Conservation (phyloP, 2,329 filamentous ascomycete genomes). For the Colletotrichum falcatum region DNA sequence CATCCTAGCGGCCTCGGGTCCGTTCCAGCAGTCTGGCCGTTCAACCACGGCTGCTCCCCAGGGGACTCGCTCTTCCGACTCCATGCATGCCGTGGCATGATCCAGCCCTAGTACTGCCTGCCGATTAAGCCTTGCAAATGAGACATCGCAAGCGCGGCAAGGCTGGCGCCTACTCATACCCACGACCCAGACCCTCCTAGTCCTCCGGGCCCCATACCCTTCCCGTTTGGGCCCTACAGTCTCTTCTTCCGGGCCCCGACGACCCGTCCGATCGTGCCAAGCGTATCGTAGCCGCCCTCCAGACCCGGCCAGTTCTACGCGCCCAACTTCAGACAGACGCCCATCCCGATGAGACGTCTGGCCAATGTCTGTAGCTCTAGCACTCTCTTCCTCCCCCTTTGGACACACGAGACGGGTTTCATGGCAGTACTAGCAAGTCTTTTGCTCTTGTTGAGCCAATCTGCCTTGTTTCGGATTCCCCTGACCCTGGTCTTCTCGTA, state of each 20-base stretch:
- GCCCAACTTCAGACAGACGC: conserved; percentile 63
- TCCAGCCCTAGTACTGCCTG: conserved; percentile 19
- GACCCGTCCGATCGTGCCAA: conserved; percentile 38
- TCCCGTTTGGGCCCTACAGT: conserved; percentile 25
- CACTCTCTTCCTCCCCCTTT: conserved; percentile 51
- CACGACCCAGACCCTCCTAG: conserved; percentile 49
- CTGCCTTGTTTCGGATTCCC: conserved; percentile 42
- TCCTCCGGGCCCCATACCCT: conserved; percentile 40
- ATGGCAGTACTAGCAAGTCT: conserved; percentile 51
- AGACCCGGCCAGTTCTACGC: conserved; percentile 53
- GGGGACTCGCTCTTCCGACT: conserved; percentile 3
- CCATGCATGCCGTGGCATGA: conserved; percentile 29
- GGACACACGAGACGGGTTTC: conserved; percentile 67
- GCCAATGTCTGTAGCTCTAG: conserved; percentile 65
- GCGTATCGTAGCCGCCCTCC: conserved; percentile 42
- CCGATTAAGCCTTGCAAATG: conserved; percentile 16
- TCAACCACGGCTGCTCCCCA: background rate
- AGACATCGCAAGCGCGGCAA: conserved; percentile 37
- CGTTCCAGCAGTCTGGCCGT: conserved; percentile 18
- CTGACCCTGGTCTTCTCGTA: conserved; percentile 42
- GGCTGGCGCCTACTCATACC: conserved; percentile 53
- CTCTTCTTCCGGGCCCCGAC: conserved; percentile 33
- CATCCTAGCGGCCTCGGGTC: conserved; percentile 12
- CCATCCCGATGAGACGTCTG: conserved; percentile 53
- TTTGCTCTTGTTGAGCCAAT: conserved; percentile 45